Base-by-base conservation (phyloP, 2,329 filamentous ascomycete species). In the Aspergillus glaucus region DNA sequence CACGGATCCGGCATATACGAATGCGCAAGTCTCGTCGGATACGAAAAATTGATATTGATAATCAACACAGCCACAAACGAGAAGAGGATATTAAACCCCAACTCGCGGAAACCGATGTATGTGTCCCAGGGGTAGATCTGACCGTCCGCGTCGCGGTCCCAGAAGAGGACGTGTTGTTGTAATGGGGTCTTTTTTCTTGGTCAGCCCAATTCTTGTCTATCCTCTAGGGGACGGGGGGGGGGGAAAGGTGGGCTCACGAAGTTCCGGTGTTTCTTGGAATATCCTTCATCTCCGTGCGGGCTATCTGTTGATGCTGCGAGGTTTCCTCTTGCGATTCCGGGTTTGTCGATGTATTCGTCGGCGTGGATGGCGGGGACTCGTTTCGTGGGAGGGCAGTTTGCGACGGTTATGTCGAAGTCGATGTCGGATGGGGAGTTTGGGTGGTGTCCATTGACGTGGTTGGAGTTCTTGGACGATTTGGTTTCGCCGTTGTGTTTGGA, bases 31-130 rank as follows among this genome's bases (percentile, higher is more conserved):
- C 63, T 59, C 0, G 73, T 75, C 1, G 72, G 71, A 49, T 77
- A 77, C 3, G 74, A 75, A 53, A 77, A 74, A 55, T 62, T 68
- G 45, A 62, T 3, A 39, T 74, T 68, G 36, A 67, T 65, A 39
- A 76, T 65, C 9, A 76, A 49, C 12, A 65, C 48, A 2, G 70
- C 61, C 2, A 75, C 46, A 1, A 69, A 9, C 4, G 68, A 74
- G 51, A 75, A 68, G 1, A 69, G 30, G 10, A 72, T 45, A 44
- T 61, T 67, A 58, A 73, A 74, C 0, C 72, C 72, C 0, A 75
- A 55, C 1, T 63, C 63, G 3, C 64, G 63, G 47, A 75, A 72
- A 3, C 72, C 70, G 8, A 41, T 47, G 52, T 67, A 75, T 0
- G 70, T 72, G 50, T 75, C 68, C 15, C 45, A 47, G 0, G 70